A percentile compares a stretch with the other conserved stretches of the same genome.
Evolutionary conservation across 2,329 filamentous ascomycete species (phyloP).

Genomic region (Fusarium sterilihyphosum): DNA sequence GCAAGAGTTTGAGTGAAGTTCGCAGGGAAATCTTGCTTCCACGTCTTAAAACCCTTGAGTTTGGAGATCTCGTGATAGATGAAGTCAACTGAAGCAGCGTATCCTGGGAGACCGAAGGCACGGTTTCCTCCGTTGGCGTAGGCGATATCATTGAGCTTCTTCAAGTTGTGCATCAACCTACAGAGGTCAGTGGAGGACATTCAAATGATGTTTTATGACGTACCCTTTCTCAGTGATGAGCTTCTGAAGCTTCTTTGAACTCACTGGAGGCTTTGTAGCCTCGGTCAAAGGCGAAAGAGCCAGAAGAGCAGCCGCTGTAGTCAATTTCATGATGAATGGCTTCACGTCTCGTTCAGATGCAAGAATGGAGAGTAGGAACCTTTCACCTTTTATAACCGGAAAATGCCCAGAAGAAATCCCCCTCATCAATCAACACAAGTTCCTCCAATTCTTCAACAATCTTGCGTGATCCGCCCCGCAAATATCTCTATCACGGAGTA

Average conservation of each 20-base stretch:
- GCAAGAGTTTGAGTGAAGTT: slow-evolving; percentile 41
- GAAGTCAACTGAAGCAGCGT: slow-evolving; percentile 49
- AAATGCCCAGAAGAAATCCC: background rate
- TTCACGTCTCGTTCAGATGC: background rate
- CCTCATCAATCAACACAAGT: background rate
- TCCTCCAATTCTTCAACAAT: background rate
- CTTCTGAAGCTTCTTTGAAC: slow-evolving; percentile 39
- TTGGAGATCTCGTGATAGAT: slow-evolving; percentile 44
- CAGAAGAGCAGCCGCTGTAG: slow-evolving; percentile 29
- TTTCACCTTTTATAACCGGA: background rate
- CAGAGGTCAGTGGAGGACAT: background rate
- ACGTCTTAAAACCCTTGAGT: slow-evolving; percentile 41
- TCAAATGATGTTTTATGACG: rapidly evolving
- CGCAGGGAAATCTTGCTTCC: slow-evolving; percentile 46
- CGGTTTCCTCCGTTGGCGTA: slow-evolving; percentile 47
- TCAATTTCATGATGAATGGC: slow-evolving; percentile 29
- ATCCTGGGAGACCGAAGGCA: slow-evolving; percentile 46
- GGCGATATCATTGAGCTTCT: slow-evolving; percentile 45
- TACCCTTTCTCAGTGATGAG: slow-evolving; percentile 40
- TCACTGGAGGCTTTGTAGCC: slow-evolving; percentile 36
- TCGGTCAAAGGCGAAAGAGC: slow-evolving; percentile 40
- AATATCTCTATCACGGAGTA: slow-evolving; percentile 21
- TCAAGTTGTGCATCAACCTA: slow-evolving; percentile 42
- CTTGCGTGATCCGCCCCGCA: slow-evolving; percentile 29
- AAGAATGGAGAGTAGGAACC: background rate